Evolutionary conservation across 805 yeast species (phyloP).

Genomic region (Pichia exigua): DNA sequence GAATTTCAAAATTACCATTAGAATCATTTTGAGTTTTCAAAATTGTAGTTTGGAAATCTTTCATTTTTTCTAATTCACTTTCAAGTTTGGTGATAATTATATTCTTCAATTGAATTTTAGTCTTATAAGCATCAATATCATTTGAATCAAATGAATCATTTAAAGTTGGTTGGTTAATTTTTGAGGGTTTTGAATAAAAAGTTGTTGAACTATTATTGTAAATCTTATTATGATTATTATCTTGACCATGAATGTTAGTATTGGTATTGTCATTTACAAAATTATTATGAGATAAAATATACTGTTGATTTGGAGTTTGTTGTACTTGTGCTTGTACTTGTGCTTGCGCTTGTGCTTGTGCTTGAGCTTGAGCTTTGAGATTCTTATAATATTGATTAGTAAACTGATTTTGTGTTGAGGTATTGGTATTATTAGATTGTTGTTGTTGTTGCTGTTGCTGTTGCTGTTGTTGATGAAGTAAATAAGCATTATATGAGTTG

Average conservation of each 20-base stretch:
- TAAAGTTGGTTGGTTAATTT: constrained; percentile 6
- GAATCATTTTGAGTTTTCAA: constrained; percentile 10
- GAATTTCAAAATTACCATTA: constrained; percentile 23
- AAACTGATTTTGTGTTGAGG: not conserved
- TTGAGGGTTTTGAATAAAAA: constrained; percentile 3
- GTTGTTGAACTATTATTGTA: not conserved
- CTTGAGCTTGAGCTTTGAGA: not conserved
- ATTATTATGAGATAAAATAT: not conserved
- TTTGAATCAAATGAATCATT: constrained; percentile 7
- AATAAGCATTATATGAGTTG: constrained; percentile 1
- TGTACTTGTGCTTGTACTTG: not conserved
- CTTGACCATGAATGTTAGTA: not conserved
- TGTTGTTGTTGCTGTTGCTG: constrained; percentile 1
- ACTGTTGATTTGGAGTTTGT: not conserved
- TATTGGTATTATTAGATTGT: not conserved
- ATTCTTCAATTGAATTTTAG: constrained; percentile 50
- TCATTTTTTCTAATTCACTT: constrained; percentile 34
- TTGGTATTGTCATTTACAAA: not conserved
- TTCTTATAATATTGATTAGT: not conserved
- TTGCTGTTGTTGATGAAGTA: constrained; percentile 3
- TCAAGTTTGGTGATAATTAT: constrained; percentile 40
- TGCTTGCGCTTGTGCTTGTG: not conserved
- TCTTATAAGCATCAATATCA: constrained; percentile 33
- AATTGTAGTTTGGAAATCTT: constrained; percentile 37
- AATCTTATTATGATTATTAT: not conserved